A percentile compares a stretch with the other conserved stretches of the same genome.
Conservation (phyloP, 306 rosid species). For the Malus asiatica region DNA sequence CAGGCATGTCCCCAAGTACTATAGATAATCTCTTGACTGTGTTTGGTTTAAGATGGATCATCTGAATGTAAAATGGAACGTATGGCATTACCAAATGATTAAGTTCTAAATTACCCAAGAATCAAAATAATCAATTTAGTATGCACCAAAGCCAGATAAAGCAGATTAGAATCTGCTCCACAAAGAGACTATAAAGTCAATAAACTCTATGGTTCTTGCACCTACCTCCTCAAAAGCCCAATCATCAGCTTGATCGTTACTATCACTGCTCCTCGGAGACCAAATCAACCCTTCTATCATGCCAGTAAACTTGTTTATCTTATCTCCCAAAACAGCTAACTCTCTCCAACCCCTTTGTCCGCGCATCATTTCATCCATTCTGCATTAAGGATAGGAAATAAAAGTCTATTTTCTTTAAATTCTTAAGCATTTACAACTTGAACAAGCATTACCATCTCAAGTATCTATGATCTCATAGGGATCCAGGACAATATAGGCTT, state of each 20-base stretch:
- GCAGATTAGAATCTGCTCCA: not conserved
- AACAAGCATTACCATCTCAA: not conserved
- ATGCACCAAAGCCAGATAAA: not conserved
- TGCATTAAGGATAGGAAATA: constrained; percentile 9
- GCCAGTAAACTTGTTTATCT: constrained; percentile 81
- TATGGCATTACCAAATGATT: not conserved
- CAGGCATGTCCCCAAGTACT: not conserved
- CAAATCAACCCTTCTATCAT: constrained; percentile 96
- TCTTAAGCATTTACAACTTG: not conserved
- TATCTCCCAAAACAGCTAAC: constrained; percentile 85
- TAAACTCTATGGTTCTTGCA: constrained; percentile 13
- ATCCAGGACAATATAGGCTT: not conserved
- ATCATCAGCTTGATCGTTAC: constrained; percentile 50
- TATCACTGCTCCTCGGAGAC: constrained; percentile 75
- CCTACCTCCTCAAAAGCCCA: constrained; percentile 96
- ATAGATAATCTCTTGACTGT: not conserved
- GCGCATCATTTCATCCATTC: constrained; percentile 99
- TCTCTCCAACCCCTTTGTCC: constrained; percentile 99
- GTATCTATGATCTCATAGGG: not conserved
- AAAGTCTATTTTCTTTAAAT: not conserved
- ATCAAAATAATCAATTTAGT: not conserved
- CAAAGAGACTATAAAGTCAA: not conserved
- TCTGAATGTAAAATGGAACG: not conserved
- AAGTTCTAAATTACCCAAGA: not conserved
- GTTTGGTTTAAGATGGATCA: not conserved